Conservation (phyloP, 768 basidiomycete genomes). For the Amanita inopinata region DNA sequence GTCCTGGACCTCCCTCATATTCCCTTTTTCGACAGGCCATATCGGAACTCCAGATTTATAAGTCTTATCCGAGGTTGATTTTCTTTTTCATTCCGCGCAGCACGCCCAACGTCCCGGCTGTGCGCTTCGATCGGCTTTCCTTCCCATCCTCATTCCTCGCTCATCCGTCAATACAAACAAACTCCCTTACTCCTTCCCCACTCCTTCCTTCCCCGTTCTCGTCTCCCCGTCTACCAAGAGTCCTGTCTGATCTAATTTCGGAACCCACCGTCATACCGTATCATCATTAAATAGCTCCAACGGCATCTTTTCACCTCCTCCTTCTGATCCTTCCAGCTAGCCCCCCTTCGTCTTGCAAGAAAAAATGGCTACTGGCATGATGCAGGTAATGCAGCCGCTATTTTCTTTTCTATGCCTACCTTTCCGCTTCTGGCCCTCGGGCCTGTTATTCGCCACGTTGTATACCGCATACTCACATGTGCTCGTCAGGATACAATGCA, state of each 20-base stretch:
- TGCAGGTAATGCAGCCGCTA: slow-evolving; percentile 26
- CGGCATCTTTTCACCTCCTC: slow-evolving; percentile 3
- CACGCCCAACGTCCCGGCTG: background rate
- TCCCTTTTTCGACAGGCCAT: background rate
- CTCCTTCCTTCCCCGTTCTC: slow-evolving; percentile 1
- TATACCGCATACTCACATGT: background rate
- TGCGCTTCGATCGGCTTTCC: slow-evolving; percentile 8
- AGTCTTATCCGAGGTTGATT: slow-evolving; percentile 3
- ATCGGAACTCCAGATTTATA: slow-evolving; percentile 1
- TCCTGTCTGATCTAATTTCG: slow-evolving; percentile 4
- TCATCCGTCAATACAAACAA: background rate
- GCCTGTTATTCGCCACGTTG: background rate
- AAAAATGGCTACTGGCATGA: slow-evolving; percentile 34
- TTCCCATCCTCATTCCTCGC: background rate
- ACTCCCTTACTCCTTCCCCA: background rate
- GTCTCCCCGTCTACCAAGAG: slow-evolving; percentile 1
- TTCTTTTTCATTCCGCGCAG: background rate
- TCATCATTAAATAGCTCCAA: slow-evolving; percentile 5
- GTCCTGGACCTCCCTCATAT: background rate
- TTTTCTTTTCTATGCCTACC: slow-evolving; percentile 7
- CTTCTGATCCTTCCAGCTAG: background rate
- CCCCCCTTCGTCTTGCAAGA: background rate
- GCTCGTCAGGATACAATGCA: slow-evolving; percentile 31
- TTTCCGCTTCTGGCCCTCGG: slow-evolving; percentile 10
- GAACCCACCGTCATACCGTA: slow-evolving; percentile 3